Evolutionary conservation across 176 grass and related monocot species (phyloP), one percentile per base, ranked within the genome.

Genomic region (Thinopyrum elongatum): DNA sequence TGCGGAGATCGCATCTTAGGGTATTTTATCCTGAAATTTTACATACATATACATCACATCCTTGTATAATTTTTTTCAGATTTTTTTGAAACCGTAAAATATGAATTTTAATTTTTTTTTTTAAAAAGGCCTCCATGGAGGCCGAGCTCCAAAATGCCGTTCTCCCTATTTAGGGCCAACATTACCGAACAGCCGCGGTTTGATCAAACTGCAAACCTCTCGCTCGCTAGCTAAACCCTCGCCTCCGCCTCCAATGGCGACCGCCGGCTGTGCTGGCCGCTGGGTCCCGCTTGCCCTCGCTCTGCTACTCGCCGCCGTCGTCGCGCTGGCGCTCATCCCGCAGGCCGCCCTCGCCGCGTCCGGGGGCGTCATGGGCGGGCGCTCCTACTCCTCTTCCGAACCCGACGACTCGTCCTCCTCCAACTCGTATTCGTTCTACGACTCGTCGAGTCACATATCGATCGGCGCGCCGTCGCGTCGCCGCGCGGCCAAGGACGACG

Each of bases 281-380:
- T 22, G 53, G 53, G 17, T 7, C 66, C 41, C 17, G 41, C 25
- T 84, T 14, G 33, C 65, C 36, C 76, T 41, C 30, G 29, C 59
- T 0, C 26, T 89, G 68, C 82, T 85, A n/a, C 76, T 89, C 34
- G 77, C 68, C 7, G 22, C 28, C n/a, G 10, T 41, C 13, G 14
- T 28, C 14, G 71, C 80, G 22, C 46, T 15, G 22, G 29, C 44
- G 3, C 17, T 31, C 13, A 13, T 9, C 30, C 87, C 75, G 75
- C 55, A 65, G 21, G 53, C 67, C 13, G 76, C 82, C 31, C 33
- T 84, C 58, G 87, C 87, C 17, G 67, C 82, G 8, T 89, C 82
- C 42, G 82, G 76, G 13, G 76, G 82, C n/a, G 58, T 59, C 23
- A 89, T 89, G 87, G 87, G 87, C 12, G 87, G 82, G 17, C 76